Evolutionary conservation across 306 rosid genomes (phyloP).

Genomic region (Castanea mollissima): DNA sequence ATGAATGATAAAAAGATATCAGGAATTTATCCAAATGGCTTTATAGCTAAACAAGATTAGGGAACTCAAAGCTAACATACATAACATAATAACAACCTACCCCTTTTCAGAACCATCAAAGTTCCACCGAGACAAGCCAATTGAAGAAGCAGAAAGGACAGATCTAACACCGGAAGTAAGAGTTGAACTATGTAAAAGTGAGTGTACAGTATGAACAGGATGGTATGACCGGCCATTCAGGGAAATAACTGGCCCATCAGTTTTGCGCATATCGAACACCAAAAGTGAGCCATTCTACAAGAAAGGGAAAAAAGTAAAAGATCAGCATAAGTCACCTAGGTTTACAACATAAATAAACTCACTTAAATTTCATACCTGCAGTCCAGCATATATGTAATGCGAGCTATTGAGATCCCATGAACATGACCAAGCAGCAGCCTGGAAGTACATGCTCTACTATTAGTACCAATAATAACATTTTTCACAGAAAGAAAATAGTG

Average conservation of each 20-base stretch:
- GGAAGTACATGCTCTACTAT: conserved; percentile 16
- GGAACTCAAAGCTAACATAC: conserved; percentile 6
- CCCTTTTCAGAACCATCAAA: conserved; percentile 58
- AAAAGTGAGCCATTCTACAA: conserved; percentile 80
- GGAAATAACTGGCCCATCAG: conserved; percentile 62
- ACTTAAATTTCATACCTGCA: conserved; percentile 59
- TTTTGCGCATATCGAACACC: conserved; percentile 84
- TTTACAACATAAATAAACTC: conserved; percentile 13
- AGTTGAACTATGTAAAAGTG: conserved; percentile 52
- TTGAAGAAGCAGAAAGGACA: conserved; percentile 78
- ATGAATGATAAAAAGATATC: not conserved
- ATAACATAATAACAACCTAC: conserved; percentile 43
- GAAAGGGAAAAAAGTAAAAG: not conserved
- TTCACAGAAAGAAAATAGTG: not conserved
- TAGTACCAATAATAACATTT: not conserved
- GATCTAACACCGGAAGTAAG: conserved; percentile 40
- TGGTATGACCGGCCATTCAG: conserved; percentile 57
- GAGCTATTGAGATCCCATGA: conserved; percentile 76
- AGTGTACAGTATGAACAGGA: conserved; percentile 78
- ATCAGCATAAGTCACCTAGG: conserved; percentile 15
- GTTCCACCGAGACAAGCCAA: conserved; percentile 79
- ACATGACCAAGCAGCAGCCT: conserved; percentile 92
- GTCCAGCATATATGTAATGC: conserved; percentile 70
- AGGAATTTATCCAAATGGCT: not conserved
- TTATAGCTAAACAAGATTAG: not conserved